Evolutionary conservation across 306 rosid species (phyloP), one percentile per base, ranked within the genome.

Genomic region (Sicyos edulis): DNA sequence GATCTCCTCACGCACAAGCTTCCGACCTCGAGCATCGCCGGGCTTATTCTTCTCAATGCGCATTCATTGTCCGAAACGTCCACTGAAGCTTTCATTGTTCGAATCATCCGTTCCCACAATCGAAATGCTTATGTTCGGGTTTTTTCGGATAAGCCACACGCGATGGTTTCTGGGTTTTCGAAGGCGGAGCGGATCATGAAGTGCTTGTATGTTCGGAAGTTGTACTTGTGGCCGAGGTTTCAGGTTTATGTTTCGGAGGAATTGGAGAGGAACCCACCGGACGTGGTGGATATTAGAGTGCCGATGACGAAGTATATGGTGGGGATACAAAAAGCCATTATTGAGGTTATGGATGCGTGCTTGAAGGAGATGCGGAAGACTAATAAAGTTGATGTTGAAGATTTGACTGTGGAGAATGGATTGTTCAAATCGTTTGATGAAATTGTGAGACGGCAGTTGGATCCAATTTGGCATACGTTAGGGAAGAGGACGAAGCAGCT

Each of bases 291-390:
- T n/a, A n/a, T n/a, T n/a, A n/a, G n/a, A n/a, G n/a, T n/a, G n/a
- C n/a, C n/a, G n/a, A n/a, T n/a, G n/a, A n/a, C n/a, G n/a, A n/a
- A n/a, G n/a, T n/a, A n/a, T n/a, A n/a, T n/a, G n/a, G n/a, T 83
- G 80, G 96, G 88, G 72, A 90, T 93, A 71, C 97, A 93, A 86
- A 88, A 78, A 68, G 89, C 97, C 0, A 86, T 93, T 5, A 11
- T 90, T 9, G 97, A 93, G 84, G 97, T 93, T 7, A 88, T 93
- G 97, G 98, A 88, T n/a, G n/a, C n/a, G n/a, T n/a, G n/a, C n/a
- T n/a, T n/a, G n/a, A n/a, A n/a, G n/a, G n/a, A n/a, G n/a, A n/a
- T 93, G 97, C 82, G 96, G 90, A 90, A 87, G 84, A 93, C 97
- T 2, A 93, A 93, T 52, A 93, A 88, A 82, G 96, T 93, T 22